Conservation (phyloP, 768 basidiomycete species). For the Trametopsis cervina region DNA sequence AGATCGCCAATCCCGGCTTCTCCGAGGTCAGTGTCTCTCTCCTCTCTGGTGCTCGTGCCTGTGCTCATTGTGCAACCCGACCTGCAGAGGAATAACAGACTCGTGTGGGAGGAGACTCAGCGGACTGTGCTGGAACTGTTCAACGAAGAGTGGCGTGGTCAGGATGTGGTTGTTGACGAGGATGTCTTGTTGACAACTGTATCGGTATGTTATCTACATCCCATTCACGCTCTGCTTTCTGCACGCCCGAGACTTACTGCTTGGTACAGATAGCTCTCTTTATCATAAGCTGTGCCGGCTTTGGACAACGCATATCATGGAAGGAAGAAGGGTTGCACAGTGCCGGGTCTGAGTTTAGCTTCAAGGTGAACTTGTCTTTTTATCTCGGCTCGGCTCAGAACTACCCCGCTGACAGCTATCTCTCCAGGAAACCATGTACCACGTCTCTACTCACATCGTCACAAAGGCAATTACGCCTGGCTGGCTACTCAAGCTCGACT, state of each 20-base stretch:
- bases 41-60: neutral
- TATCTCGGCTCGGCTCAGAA: neutral
- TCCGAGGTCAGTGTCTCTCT: slow-evolving; percentile 44
- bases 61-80: neutral
- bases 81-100: slow-evolving; percentile 31
- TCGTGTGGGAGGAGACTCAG: slow-evolving; percentile 19
- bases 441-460: slow-evolving; percentile 23
- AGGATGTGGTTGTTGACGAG: slow-evolving; percentile 33
- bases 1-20: slow-evolving; percentile 55
- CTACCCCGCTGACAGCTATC: neutral
- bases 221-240: neutral
- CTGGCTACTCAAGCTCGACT: slow-evolving; percentile 16
- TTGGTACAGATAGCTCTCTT: slow-evolving; percentile 42
- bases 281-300: slow-evolving; percentile 49
- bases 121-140: slow-evolving; percentile 21
- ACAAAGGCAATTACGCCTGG: slow-evolving; percentile 21
- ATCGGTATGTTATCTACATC: slow-evolving; percentile 30
- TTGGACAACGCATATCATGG: slow-evolving; percentile 46
- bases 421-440: slow-evolving; percentile 20
- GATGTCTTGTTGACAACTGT: slow-evolving; percentile 46
- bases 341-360: slow-evolving; percentile 31
- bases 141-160: slow-evolving; percentile 39
- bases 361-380: slow-evolving; percentile 15
- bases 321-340: slow-evolving; percentile 33
- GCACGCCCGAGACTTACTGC: neutral